Conservation (phyloP, 1,284 basidiomycete genomes). For the Ustilago cynodontis region DNA sequence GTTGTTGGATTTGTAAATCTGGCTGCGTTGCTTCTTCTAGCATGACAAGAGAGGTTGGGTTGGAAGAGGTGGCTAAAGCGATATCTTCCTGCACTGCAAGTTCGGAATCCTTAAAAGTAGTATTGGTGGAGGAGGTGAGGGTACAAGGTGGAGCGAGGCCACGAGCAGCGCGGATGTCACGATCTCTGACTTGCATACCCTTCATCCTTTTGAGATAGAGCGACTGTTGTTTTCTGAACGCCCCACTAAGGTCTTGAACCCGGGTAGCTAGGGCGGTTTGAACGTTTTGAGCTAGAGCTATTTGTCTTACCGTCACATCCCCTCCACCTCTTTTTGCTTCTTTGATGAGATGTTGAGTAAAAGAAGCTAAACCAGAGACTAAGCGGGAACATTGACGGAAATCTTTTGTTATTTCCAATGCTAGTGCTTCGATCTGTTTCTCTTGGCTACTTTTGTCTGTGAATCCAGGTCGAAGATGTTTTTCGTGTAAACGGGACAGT, state of each 20-base stretch:
- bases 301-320: constrained; percentile 61
- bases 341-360: constrained; percentile 73
- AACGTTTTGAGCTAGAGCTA: constrained; percentile 85
- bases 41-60: constrained; percentile 7
- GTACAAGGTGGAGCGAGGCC: constrained; percentile 22
- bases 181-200: constrained; percentile 72
- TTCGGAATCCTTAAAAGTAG: constrained; percentile 50
- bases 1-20: constrained; percentile 52
- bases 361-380: constrained; percentile 54
- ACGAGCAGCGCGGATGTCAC: constrained; percentile 47
- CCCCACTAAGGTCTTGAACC: constrained; percentile 89
- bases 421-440: constrained; percentile 88
- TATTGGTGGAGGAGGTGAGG: neutral
- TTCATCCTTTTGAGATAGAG: constrained; percentile 91
- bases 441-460: constrained; percentile 93
- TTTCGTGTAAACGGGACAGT: constrained; percentile 94
- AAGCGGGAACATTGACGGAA: constrained; percentile 59
- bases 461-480: constrained; percentile 94
- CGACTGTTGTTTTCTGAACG: constrained; percentile 97
- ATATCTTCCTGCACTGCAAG: constrained; percentile 63
- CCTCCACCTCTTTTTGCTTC: constrained; percentile 63
- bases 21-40: neutral
- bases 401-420: constrained; percentile 82
- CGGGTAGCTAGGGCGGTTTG: constrained; percentile 94
- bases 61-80: constrained; percentile 37